These are phyloP conservation scores for Turritis glabra DNA, from an alignment of 345 rosid species.

Conservation along the genomic window DNA sequence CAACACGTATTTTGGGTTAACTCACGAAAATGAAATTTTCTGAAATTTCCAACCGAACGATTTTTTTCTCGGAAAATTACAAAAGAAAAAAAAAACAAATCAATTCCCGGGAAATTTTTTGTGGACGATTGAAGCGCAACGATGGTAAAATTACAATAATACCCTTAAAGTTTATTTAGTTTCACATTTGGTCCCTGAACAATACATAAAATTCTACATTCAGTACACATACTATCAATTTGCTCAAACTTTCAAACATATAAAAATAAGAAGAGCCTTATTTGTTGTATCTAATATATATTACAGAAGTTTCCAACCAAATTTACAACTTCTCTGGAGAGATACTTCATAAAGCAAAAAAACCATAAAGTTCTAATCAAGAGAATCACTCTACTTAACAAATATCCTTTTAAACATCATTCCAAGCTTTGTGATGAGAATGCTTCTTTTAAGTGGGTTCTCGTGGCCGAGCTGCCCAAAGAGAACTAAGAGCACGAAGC, in stretches of 20 bases:
- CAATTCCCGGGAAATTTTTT: slow-evolving; percentile 35
- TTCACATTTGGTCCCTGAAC: slow-evolving; percentile 1
- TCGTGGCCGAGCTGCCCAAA: slow-evolving; percentile 81
- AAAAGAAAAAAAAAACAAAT: slow-evolving; percentile 21
- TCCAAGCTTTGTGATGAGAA: slow-evolving; percentile 10
- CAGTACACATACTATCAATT: slow-evolving; percentile 10
- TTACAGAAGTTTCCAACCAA: slow-evolving; percentile 35
- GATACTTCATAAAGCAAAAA: slow-evolving; percentile 1
- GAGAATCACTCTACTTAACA: slow-evolving; percentile 18
- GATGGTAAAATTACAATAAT: not conserved
- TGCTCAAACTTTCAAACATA: not conserved
- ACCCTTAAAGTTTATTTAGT: not conserved
- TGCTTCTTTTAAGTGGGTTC: slow-evolving; percentile 41
- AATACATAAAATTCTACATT: not conserved
- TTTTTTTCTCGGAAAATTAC: slow-evolving; percentile 20
- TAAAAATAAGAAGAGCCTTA: not conserved
- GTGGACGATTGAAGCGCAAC: slow-evolving; percentile 38
- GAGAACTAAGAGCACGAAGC: slow-evolving; percentile 90
- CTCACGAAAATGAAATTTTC: slow-evolving; percentile 24
- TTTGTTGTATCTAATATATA: slow-evolving; percentile 24
- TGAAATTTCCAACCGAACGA: slow-evolving; percentile 31
- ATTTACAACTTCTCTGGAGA: slow-evolving; percentile 30
- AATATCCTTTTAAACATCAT: slow-evolving; percentile 1
- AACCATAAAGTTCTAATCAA: slow-evolving; percentile 8
- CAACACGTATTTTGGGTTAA: slow-evolving; percentile 23